These are phyloP conservation scores for Leccinum sublutescens DNA, from an alignment of 768 basidiomycete genomes.

Conservation along the genomic window DNA sequence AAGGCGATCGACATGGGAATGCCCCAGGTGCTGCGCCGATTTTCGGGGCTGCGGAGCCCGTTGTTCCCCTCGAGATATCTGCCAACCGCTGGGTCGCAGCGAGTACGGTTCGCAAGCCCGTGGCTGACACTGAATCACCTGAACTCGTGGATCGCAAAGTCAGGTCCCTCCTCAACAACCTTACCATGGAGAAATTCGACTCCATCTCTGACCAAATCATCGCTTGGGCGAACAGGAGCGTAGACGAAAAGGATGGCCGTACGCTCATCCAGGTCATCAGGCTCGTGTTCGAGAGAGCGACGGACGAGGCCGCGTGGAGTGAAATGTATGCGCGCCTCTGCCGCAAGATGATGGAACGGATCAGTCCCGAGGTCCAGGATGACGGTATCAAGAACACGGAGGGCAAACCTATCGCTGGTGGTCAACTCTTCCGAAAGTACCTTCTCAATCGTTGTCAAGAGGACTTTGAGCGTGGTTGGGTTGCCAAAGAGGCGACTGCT, in stretches of 20 bases:
- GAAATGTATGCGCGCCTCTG: conserved; percentile 98
- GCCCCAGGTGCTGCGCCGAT: conserved; percentile 29
- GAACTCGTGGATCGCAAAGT: conserved; percentile 56
- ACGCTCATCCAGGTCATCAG: conserved; percentile 96
- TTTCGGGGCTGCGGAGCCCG: conserved; percentile 50
- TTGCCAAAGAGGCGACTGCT: conserved; percentile 81
- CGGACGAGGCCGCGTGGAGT: conserved; percentile 93
- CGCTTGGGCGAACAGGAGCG: conserved; percentile 90
- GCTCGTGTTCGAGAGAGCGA: conserved; percentile 96
- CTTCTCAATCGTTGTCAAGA: conserved; percentile 95
- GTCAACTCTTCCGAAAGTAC: conserved; percentile 95
- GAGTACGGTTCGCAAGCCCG: too few relatives aligned
- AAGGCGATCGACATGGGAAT: conserved; percentile 58
- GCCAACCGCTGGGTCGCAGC: conserved; percentile 47
- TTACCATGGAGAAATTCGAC: conserved; percentile 96
- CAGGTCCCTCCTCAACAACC: conserved; percentile 87
- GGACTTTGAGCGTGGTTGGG: conserved; percentile 97
- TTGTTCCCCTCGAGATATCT: conserved; percentile 74
- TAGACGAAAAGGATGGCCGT: conserved; percentile 82
- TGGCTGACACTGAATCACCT: too few relatives aligned
- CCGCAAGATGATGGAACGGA: conserved; percentile 92
- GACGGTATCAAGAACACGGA: conserved; percentile 79
- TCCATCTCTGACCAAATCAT: conserved; percentile 96
- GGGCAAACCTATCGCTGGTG: conserved; percentile 89
- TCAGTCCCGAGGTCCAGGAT: conserved; percentile 85